Percentiles rank a stretch among this genome's conserved stretches.
These are phyloP conservation scores for Pouteria campechiana DNA, from an alignment of 179 eudicot species.

Conservation along the genomic window DNA sequence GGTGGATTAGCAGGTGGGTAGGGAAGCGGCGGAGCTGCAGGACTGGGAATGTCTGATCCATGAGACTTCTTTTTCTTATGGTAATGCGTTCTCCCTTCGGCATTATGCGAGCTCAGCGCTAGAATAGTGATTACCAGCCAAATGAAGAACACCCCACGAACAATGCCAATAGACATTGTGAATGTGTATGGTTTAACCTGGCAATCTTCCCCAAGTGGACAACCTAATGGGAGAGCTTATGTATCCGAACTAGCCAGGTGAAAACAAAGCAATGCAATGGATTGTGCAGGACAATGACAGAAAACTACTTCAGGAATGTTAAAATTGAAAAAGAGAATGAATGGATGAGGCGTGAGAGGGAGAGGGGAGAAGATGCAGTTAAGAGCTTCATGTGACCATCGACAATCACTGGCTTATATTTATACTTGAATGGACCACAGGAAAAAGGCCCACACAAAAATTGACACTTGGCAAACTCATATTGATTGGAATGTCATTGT, in stretches of 20 bases:
- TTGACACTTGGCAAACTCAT: no score
- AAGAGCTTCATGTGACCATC: no score
- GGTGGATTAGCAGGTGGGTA: conserved; percentile 21
- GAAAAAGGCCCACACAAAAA: no score
- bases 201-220: no score
- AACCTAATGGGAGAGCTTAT: no score
- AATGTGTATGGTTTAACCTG: neutral
- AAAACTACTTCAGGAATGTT: neutral
- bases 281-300: conserved; percentile 1
- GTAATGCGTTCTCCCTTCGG: conserved; percentile 42
- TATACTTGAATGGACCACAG: no score
- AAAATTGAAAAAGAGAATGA: neutral
- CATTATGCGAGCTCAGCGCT: conserved; percentile 15
- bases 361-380: conserved; percentile 8
- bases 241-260: neutral
- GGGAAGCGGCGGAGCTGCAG: conserved; percentile 18
- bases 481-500: no score
- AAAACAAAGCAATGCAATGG: neutral
- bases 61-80: conserved; percentile 25
- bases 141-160: neutral
- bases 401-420: no score
- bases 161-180: conserved; percentile 7
- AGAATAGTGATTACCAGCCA: conserved; percentile 6
- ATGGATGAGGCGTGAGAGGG: no score
- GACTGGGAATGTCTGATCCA: conserved; percentile 7